A percentile compares a stretch with the other conserved stretches of the same genome.
phyloP scores from a whole-genome alignment of 768 basidiomycete genomes.

The Vararia minispora region DNA sequence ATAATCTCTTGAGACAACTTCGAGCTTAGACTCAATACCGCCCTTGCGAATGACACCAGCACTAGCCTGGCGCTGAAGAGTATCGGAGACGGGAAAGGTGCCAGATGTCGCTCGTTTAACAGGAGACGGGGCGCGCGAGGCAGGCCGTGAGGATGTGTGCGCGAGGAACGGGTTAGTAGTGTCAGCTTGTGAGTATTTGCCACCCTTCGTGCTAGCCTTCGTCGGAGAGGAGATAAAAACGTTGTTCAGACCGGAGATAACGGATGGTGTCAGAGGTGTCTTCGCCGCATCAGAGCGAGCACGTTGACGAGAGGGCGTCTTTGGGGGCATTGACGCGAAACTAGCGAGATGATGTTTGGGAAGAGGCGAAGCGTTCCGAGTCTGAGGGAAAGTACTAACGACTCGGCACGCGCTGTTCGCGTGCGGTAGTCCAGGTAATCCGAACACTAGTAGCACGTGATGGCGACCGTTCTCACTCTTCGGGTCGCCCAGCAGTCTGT shows the following conservation, averaged over 20 bases:
- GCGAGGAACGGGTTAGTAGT: constrained; percentile 55
- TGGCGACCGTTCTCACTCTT: not conserved
- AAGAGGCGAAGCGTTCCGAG: not conserved
- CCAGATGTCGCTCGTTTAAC: constrained; percentile 46
- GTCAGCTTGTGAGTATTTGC: constrained; percentile 27
- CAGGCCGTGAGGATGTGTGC: constrained; percentile 15
- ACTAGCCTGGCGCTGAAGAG: constrained; percentile 50
- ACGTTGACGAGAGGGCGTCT: constrained; percentile 35
- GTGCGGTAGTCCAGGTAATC: not conserved
- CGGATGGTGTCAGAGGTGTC: constrained; percentile 36
- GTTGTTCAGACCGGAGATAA: constrained; percentile 28
- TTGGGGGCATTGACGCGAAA: constrained; percentile 26
- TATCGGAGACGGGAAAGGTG: constrained; percentile 38
- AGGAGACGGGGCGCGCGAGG: constrained; percentile 49
- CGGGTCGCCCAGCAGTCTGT: not conserved
- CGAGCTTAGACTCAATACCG: constrained; percentile 64
- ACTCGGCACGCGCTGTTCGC: not conserved
- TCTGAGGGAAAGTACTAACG: not conserved
- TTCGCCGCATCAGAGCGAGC: constrained; percentile 36
- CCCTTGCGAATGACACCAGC: constrained; percentile 65
- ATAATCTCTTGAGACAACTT: constrained; percentile 71
- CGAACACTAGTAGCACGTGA: not conserved
- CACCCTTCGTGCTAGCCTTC: constrained; percentile 20
- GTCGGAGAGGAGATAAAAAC: constrained; percentile 22
- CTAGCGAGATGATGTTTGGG: not conserved